Conservation (phyloP, 2,329 filamentous ascomycete genomes). For the Truncatella angustata region DNA sequence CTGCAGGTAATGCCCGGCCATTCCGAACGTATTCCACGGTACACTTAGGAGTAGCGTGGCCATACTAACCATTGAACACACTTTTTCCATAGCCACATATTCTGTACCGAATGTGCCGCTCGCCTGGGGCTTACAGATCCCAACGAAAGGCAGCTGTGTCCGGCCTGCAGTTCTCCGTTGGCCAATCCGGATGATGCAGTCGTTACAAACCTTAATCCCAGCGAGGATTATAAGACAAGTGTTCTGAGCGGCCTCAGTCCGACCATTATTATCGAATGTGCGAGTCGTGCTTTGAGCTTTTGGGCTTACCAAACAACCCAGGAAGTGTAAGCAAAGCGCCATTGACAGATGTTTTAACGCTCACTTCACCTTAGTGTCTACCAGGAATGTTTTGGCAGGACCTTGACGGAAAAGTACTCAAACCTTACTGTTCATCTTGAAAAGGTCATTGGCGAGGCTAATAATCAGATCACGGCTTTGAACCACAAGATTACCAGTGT, state of each 20-base stretch:
- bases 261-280: slow-evolving; percentile 81
- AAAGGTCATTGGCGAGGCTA: slow-evolving; percentile 71
- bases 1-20: slow-evolving; percentile 76
- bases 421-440: slow-evolving; percentile 66
- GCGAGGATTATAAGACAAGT: slow-evolving; percentile 87
- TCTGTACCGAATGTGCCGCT: slow-evolving; percentile 74
- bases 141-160: slow-evolving; percentile 54
- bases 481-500: slow-evolving; percentile 63
- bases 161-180: slow-evolving; percentile 70
- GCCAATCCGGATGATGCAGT: slow-evolving; percentile 73
- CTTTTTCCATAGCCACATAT: slow-evolving; percentile 65
- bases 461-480: slow-evolving; percentile 66
- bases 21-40: no score
- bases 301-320: slow-evolving; percentile 85
- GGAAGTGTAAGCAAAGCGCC: slow-evolving; percentile 64
- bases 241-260: slow-evolving; percentile 81
- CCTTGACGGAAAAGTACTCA: slow-evolving; percentile 69
- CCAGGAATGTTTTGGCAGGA: slow-evolving; percentile 72
- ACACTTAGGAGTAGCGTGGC: slow-evolving; percentile 14
- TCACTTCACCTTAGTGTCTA: slow-evolving; percentile 55
- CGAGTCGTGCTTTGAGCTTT: slow-evolving; percentile 74
- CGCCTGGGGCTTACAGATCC: slow-evolving; percentile 59
- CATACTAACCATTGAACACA: no score
- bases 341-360: neutral
- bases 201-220: slow-evolving; percentile 69